Percentiles rank a stretch among this genome's conserved stretches.
These are phyloP conservation scores for Apiospora marii DNA, from an alignment of 2,329 filamentous ascomycete species.

Conservation along the genomic window DNA sequence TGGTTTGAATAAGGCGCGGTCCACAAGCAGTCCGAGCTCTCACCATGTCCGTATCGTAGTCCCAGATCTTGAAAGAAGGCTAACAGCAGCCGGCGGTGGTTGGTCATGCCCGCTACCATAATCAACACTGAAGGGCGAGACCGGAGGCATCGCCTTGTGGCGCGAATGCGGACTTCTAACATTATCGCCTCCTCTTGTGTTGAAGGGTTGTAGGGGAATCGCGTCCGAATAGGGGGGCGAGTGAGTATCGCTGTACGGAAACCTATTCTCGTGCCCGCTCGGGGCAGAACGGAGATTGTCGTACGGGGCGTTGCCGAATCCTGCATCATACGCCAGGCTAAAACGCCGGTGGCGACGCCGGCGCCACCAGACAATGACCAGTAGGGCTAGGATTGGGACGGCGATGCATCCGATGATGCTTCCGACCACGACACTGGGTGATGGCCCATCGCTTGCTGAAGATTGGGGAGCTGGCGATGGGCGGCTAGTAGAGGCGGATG, in stretches of 20 bases:
- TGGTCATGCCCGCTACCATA: neutral
- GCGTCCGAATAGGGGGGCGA: neutral
- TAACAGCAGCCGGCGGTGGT: neutral
- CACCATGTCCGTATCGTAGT: neutral
- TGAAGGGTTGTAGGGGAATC: constrained; percentile 7
- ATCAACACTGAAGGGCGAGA: neutral
- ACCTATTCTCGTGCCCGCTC: neutral
- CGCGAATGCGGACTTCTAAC: neutral
- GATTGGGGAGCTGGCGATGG: neutral
- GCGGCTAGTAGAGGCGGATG: neutral
- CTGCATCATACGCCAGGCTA: neutral
- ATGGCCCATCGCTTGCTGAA: neutral
- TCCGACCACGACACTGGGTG: constrained; percentile 15
- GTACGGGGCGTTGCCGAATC: neutral
- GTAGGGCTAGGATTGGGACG: constrained; percentile 2
- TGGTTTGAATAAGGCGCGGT: too few species aligned
- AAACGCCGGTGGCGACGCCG: neutral
- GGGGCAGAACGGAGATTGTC: neutral
- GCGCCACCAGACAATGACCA: constrained; percentile 11
- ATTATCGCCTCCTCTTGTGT: neutral
- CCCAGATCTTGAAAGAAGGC: neutral
- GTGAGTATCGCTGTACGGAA: neutral
- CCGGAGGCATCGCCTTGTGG: neutral
- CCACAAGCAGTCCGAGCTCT: neutral
- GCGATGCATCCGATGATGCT: constrained; percentile 21